Evolutionary conservation across 2,329 filamentous ascomycete species (phyloP).

Genomic region (Graphilbum sp.): DNA sequence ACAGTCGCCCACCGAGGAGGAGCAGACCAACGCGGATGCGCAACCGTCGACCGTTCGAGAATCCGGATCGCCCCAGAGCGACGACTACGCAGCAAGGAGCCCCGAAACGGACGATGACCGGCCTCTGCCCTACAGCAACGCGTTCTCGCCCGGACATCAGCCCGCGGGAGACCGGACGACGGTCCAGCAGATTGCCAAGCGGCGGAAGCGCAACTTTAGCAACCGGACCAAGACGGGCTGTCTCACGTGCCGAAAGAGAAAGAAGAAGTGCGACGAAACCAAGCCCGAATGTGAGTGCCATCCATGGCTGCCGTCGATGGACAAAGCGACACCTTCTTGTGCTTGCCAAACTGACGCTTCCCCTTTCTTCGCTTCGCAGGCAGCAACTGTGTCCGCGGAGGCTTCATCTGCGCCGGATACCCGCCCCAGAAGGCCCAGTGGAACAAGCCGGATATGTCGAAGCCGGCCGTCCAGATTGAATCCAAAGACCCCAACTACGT

Average conservation of each 20-base stretch:
- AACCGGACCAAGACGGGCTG: slow-evolving; percentile 94
- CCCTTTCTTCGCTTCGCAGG: slow-evolving; percentile 27
- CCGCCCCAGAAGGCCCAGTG: slow-evolving; percentile 62
- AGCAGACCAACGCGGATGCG: slow-evolving; percentile 31
- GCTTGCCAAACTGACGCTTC: neutral
- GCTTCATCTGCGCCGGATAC: slow-evolving; percentile 85
- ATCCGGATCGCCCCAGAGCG: slow-evolving; percentile 28
- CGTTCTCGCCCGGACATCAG: slow-evolving; percentile 28
- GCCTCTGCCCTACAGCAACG: slow-evolving; percentile 22
- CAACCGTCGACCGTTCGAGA: slow-evolving; percentile 8
- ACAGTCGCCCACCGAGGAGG: slow-evolving; percentile 29
- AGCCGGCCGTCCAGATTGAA: slow-evolving; percentile 58
- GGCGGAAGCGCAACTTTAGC: slow-evolving; percentile 69
- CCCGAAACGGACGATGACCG: slow-evolving; percentile 34
- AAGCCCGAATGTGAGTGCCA: slow-evolving; percentile 70
- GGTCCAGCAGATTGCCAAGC: slow-evolving; percentile 42
- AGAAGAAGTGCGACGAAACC: slow-evolving; percentile 95
- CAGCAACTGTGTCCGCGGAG: slow-evolving; percentile 79
- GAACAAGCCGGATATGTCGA: slow-evolving; percentile 58
- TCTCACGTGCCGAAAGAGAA: slow-evolving; percentile 75
- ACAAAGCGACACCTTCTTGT: neutral
- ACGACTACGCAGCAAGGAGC: slow-evolving; percentile 37
- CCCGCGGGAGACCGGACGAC: slow-evolving; percentile 26
- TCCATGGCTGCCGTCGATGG: slow-evolving; percentile 3
- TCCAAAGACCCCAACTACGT: slow-evolving; percentile 60